A percentile compares a stretch with the other conserved stretches of the same genome.
Conservation (phyloP, 2,329 filamentous ascomycete genomes). For the Hypoxylon sp. region DNA sequence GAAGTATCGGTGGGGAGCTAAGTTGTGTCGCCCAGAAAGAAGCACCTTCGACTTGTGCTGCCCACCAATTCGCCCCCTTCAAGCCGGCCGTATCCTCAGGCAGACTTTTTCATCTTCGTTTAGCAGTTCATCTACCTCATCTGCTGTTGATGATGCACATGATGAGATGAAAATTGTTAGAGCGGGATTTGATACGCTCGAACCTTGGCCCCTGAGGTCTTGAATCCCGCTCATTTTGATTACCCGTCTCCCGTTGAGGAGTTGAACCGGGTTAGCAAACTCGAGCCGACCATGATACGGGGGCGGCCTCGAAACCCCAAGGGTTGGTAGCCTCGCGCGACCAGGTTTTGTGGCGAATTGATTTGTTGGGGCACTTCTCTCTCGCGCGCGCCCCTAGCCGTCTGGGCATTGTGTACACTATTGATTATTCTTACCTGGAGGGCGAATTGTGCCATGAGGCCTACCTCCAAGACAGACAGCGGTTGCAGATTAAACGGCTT, state of each 20-base stretch:
- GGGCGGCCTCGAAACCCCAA: conserved; percentile 6
- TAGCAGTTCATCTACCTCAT: not conserved
- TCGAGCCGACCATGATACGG: not conserved
- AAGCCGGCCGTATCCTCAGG: not conserved
- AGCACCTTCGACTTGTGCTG: not conserved
- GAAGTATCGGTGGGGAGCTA: conserved; percentile 5
- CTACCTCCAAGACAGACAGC: no score
- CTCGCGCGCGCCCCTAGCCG: not conserved
- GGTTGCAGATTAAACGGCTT: not conserved
- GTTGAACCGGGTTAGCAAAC: conserved; percentile 2
- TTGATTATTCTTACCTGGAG: not conserved
- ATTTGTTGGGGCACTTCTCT: not conserved
- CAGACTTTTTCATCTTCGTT: not conserved
- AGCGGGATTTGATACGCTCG: not conserved
- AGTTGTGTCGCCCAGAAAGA: not conserved
- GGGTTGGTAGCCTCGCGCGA: not conserved
- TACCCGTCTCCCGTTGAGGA: not conserved
- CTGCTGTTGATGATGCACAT: not conserved
- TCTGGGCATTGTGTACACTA: not conserved
- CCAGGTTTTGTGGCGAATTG: not conserved
- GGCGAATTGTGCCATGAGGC: not conserved
- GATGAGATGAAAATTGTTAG: not conserved
- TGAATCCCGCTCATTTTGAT: conserved; percentile 3
- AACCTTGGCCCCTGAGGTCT: conserved; percentile 19
- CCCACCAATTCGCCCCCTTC: not conserved